Evolutionary conservation across 2,329 filamentous ascomycete species (phyloP).

Genomic region (Aphanoascus verrucosus): DNA sequence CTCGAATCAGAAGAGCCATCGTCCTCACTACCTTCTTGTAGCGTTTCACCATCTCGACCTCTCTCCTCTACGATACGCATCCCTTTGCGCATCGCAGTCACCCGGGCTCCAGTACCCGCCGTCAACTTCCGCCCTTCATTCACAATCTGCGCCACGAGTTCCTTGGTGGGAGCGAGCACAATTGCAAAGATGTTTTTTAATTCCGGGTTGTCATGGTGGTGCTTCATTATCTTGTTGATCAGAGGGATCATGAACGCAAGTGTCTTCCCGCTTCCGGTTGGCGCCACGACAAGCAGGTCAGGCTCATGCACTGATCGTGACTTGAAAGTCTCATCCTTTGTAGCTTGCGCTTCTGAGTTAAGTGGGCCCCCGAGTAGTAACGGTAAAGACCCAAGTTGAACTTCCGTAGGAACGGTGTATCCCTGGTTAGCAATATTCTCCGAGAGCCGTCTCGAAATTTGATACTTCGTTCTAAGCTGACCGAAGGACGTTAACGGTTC

Average conservation of each 20-base stretch:
- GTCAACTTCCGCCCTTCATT: slow-evolving; percentile 74
- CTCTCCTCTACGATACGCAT: slow-evolving; percentile 54
- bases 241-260: slow-evolving; percentile 83
- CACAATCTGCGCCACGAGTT: slow-evolving; percentile 70
- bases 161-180: slow-evolving; percentile 67
- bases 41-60: slow-evolving; percentile 29
- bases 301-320: slow-evolving; percentile 34
- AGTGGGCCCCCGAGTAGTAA: slow-evolving; percentile 50
- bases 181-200: slow-evolving; percentile 55
- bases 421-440: slow-evolving; percentile 76
- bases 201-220: slow-evolving; percentile 40
- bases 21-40: slow-evolving; percentile 31
- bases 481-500: slow-evolving; percentile 69
- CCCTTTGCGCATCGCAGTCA: slow-evolving; percentile 74
- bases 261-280: slow-evolving; percentile 94
- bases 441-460: slow-evolving; percentile 60
- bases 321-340: slow-evolving; percentile 17
- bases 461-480: slow-evolving; percentile 59
- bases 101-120: slow-evolving; percentile 63
- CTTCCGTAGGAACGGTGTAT: slow-evolving; percentile 81
- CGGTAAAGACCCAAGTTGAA: slow-evolving; percentile 78
- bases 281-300: slow-evolving; percentile 79
- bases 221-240: slow-evolving; percentile 60
- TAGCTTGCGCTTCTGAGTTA: slow-evolving; percentile 14
- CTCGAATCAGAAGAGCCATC: slow-evolving; percentile 17